These are phyloP conservation scores for Termitomyces sp. DNA, from an alignment of 768 basidiomycete species.

Conservation along the genomic window DNA sequence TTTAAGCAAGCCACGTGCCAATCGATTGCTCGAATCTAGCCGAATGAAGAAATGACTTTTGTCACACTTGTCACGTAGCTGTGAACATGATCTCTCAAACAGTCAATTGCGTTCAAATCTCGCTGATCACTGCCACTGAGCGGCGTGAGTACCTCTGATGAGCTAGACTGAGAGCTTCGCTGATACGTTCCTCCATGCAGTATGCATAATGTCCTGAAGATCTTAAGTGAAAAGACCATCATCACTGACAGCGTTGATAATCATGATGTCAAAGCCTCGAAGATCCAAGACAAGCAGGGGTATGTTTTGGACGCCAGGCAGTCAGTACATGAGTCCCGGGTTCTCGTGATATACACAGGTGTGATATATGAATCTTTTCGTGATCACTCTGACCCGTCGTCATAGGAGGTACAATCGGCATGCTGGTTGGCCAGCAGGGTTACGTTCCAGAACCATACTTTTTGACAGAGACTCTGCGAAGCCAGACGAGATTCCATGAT, in stretches of 20 bases:
- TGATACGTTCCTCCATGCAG: neutral
- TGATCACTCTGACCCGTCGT: constrained; percentile 1
- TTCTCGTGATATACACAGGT: constrained; percentile 88
- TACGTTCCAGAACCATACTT: constrained; percentile 88
- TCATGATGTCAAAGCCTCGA: neutral
- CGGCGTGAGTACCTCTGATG: neutral
- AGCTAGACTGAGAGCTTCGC: neutral
- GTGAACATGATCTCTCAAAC: no score
- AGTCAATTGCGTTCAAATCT: neutral
- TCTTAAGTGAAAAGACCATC: neutral
- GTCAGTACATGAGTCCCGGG: constrained; percentile 65
- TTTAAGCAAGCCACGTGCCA: constrained; percentile 26
- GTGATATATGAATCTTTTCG: neutral
- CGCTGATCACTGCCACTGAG: neutral
- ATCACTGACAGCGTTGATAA: neutral
- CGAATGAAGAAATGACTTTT: neutral
- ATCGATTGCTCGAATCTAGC: neutral
- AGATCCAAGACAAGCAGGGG: neutral
- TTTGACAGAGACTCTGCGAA: constrained; percentile 77
- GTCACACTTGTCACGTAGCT: no score
- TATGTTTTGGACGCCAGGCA: constrained; percentile 50
- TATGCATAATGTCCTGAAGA: neutral
- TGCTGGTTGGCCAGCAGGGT: constrained; percentile 75
- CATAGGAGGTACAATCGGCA: constrained; percentile 80
- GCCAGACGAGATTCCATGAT: constrained; percentile 89